phyloP scores from a whole-genome alignment of 2,329 filamentous ascomycete genomes.

The Pyricularia grisea region DNA sequence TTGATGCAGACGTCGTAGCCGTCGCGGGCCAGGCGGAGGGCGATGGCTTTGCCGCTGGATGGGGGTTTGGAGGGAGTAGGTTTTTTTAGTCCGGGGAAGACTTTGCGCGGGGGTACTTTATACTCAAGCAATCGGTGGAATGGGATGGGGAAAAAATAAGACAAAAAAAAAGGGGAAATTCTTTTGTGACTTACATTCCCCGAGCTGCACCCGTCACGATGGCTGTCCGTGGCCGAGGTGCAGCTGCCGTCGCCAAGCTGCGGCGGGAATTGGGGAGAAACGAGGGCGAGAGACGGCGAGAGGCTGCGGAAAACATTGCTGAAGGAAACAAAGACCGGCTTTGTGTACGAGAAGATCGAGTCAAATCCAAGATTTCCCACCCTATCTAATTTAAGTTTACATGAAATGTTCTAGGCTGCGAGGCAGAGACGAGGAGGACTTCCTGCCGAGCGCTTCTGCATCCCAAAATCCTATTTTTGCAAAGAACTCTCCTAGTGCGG shows the following conservation, averaged over 20 bases:
- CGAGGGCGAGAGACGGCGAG: neutral
- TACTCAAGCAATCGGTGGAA: too few relatives aligned
- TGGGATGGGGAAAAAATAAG: neutral
- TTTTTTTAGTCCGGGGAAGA: neutral
- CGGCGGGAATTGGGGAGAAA: neutral
- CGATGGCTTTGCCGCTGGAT: constrained; percentile 48
- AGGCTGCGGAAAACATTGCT: neutral
- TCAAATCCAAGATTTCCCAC: neutral
- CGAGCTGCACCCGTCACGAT: constrained; percentile 19
- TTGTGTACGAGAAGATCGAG: neutral
- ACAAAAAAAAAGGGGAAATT: neutral
- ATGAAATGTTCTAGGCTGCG: neutral
- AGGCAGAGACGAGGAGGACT: neutral
- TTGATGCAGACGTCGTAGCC: constrained; percentile 60
- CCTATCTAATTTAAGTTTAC: neutral
- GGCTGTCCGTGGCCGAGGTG: constrained; percentile 4
- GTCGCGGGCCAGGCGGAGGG: constrained; percentile 52
- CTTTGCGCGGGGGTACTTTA: neutral
- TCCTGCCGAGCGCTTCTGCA: neutral
- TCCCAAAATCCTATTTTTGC: too few relatives aligned
- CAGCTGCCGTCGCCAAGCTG: neutral
- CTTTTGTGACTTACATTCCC: constrained; percentile 22
- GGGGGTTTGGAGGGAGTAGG: neutral
- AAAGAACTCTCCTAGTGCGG: too few relatives aligned
- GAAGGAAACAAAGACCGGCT: neutral